Conservation (phyloP, 495 filamentous ascomycete genomes). For the Neurospora sp. region DNA sequence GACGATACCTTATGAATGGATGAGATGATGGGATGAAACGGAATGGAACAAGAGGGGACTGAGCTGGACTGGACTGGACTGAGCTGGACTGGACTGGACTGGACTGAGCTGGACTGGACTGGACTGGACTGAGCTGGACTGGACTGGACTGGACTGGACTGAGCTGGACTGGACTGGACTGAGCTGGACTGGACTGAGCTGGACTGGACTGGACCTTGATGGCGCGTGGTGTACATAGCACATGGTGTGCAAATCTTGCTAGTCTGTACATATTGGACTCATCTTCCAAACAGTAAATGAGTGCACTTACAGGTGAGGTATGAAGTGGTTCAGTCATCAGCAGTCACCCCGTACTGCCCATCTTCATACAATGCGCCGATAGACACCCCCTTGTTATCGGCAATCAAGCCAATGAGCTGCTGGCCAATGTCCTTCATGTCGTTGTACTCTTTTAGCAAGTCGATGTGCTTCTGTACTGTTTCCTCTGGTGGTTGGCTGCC, state of each 20-base stretch:
- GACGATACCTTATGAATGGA: not conserved
- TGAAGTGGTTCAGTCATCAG: conserved; percentile 6
- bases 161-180: not conserved
- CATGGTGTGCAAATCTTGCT: not conserved
- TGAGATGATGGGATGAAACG: not conserved
- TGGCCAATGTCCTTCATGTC: conserved; percentile 66
- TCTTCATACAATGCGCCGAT: conserved; percentile 49
- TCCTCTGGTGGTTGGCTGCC: conserved; percentile 12
- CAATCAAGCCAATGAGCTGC: conserved; percentile 63
- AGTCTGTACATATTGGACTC: not conserved
- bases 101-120: not conserved
- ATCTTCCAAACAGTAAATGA: not conserved
- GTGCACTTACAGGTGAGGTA: not conserved
- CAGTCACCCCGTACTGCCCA: conserved; percentile 30
- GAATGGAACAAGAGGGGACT: not conserved
- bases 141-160: not conserved
- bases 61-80: not conserved
- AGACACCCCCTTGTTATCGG: conserved; percentile 55
- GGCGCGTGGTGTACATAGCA: not conserved
- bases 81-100: not conserved
- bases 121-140: too few species aligned
- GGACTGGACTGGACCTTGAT: not conserved
- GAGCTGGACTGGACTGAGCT: not conserved
- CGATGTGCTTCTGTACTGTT: conserved; percentile 53
- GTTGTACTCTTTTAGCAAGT: conserved; percentile 64